phyloP scores from a whole-genome alignment of 805 yeast genomes.

The Candida schatavii region DNA sequence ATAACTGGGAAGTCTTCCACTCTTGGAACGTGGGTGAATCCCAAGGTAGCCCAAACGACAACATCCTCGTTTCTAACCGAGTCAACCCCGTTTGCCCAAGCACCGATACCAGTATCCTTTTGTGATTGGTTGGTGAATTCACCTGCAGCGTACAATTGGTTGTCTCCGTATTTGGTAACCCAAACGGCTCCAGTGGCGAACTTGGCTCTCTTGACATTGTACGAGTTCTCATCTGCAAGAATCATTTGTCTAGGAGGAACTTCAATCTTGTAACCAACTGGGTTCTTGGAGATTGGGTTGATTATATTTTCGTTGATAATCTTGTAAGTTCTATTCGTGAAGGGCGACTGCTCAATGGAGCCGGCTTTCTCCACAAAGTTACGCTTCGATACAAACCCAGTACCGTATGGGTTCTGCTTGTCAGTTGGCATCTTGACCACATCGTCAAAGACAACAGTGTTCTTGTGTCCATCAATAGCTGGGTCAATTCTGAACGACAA shows the following conservation, averaged over 20 bases:
- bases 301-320: slow-evolving; percentile 70
- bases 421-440: slow-evolving; percentile 55
- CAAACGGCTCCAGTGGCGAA: slow-evolving; percentile 77
- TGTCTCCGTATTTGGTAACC: slow-evolving; percentile 76
- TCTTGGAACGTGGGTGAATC: slow-evolving; percentile 78
- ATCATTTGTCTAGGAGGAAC: slow-evolving; percentile 78
- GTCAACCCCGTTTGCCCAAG: slow-evolving; percentile 68
- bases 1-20: slow-evolving; percentile 87
- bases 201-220: slow-evolving; percentile 66
- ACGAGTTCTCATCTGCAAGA: slow-evolving; percentile 60
- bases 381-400: slow-evolving; percentile 67
- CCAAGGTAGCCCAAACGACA: slow-evolving; percentile 80
- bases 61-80: slow-evolving; percentile 69
- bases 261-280: slow-evolving; percentile 72
- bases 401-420: slow-evolving; percentile 57
- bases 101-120: slow-evolving; percentile 64
- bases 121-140: slow-evolving; percentile 82
- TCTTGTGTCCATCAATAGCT: slow-evolving; percentile 76
- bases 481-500: slow-evolving; percentile 79
- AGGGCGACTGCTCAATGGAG: slow-evolving; percentile 68
- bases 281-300: slow-evolving; percentile 66
- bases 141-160: slow-evolving; percentile 76
- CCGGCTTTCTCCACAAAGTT: slow-evolving; percentile 68
- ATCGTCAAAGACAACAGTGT: slow-evolving; percentile 71
- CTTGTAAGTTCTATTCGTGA: slow-evolving; percentile 71